A percentile compares a stretch with the other conserved stretches of the same genome.
Conservation (phyloP, 2,329 filamentous ascomycete species). For the Epichloe brachyelytri region DNA sequence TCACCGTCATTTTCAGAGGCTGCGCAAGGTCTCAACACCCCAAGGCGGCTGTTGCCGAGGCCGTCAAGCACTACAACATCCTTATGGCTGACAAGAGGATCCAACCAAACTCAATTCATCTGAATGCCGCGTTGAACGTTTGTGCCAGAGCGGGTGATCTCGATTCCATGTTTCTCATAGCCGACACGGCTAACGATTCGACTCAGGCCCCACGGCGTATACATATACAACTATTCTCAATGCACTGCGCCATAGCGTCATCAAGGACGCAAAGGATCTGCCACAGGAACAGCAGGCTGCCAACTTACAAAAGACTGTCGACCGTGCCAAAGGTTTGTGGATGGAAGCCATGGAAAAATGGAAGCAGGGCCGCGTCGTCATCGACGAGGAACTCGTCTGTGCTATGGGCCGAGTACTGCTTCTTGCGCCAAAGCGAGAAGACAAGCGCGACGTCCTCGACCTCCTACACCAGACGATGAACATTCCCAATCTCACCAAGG, state of each 20-base stretch:
- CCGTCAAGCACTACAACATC: conserved; percentile 63
- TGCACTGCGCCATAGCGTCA: conserved; percentile 42
- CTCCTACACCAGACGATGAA: conserved; percentile 75
- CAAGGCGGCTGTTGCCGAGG: conserved; percentile 50
- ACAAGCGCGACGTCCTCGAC: conserved; percentile 60
- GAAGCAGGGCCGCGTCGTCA: conserved; percentile 51
- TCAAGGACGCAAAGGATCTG: conserved; percentile 15
- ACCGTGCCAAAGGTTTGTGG: conserved; percentile 67
- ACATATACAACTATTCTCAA: conserved; percentile 81
- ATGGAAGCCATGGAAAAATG: conserved; percentile 65
- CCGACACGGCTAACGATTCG: conserved; percentile 55
- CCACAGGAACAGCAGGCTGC: conserved; percentile 18
- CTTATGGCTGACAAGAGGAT: conserved; percentile 53
- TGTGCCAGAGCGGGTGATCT: conserved; percentile 64
- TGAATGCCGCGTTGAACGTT: conserved; percentile 77
- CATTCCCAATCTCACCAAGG: conserved; percentile 43
- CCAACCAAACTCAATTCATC: conserved; percentile 65
- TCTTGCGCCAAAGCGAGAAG: conserved; percentile 40
- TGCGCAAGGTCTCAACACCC: conserved; percentile 48
- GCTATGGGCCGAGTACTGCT: conserved; percentile 73
- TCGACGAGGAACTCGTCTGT: conserved; percentile 70
- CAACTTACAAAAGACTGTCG: conserved; percentile 34
- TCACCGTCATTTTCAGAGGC: conserved; percentile 69
- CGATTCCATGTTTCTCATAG: conserved; percentile 68
- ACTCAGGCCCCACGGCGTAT: conserved; percentile 45